Evolutionary conservation across 192 early-diverging fungal species (phyloP).

Genomic region (Entomortierella beljakovae): DNA sequence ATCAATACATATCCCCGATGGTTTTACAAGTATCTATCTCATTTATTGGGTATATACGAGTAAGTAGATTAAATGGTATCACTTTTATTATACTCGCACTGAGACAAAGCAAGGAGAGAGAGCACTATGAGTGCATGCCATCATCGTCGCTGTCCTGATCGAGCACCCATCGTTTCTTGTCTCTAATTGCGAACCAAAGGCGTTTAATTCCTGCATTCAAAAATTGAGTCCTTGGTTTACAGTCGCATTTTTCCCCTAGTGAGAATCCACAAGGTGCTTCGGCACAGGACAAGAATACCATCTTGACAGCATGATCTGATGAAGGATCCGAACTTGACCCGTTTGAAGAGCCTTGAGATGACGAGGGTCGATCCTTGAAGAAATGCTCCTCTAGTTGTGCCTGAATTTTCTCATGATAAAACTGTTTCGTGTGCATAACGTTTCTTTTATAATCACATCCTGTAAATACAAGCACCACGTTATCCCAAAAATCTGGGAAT

Average conservation of each 20-base stretch:
- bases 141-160: constrained; percentile 38
- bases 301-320: constrained; percentile 17
- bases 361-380: constrained; percentile 27
- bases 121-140: neutral
- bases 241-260: constrained; percentile 45
- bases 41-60: too few relatives aligned
- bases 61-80: too few relatives aligned
- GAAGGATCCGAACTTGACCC: neutral
- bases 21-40: too few relatives aligned
- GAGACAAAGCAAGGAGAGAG: too few relatives aligned
- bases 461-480: constrained; percentile 47
- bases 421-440: constrained; percentile 49
- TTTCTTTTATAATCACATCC: constrained; percentile 49
- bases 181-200: constrained; percentile 38
- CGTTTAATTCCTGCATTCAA: constrained; percentile 50
- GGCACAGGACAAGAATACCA: constrained; percentile 44
- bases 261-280: constrained; percentile 46
- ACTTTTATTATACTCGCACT: too few relatives aligned
- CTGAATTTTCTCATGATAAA: constrained; percentile 51
- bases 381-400: constrained; percentile 37
- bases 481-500: constrained; percentile 49
- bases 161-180: constrained; percentile 46
- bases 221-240: constrained; percentile 41
- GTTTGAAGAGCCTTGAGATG: neutral
- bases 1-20: too few relatives aligned